phyloP scores from a whole-genome alignment of 495 filamentous ascomycete species.

The Paragyromitra xinjiangensis region DNA sequence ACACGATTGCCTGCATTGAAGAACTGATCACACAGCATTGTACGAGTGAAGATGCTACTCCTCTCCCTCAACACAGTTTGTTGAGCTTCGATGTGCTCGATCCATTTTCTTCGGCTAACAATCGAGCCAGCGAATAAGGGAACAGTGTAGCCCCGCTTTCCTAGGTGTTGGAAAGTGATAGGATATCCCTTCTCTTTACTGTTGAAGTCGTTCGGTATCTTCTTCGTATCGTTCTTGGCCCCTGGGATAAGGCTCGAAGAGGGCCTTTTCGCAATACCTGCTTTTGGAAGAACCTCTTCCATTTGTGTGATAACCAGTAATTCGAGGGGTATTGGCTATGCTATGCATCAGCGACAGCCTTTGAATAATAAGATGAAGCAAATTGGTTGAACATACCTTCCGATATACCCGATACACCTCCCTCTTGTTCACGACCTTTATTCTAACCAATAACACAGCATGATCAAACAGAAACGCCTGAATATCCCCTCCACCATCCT shows the following conservation, averaged over 20 bases:
- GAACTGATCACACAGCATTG: slow-evolving; percentile 82
- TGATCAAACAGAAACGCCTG: slow-evolving; percentile 96
- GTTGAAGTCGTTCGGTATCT: slow-evolving; percentile 59
- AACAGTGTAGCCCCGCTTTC: slow-evolving; percentile 93
- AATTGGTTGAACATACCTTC: slow-evolving; percentile 63
- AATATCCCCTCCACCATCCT: slow-evolving; percentile 77
- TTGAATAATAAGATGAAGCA: slow-evolving; percentile 1
- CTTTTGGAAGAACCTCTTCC: slow-evolving; percentile 87
- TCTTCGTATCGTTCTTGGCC: slow-evolving; percentile 62
- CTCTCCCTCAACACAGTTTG: slow-evolving; percentile 83
- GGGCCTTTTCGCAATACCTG: slow-evolving; percentile 82
- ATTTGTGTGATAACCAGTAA: slow-evolving; percentile 93
- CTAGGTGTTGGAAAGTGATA: slow-evolving; percentile 97
- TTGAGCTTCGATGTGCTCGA: slow-evolving; percentile 91
- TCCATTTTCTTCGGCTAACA: slow-evolving; percentile 87
- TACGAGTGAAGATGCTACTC: slow-evolving; percentile 93
- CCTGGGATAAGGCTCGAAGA: slow-evolving; percentile 87
- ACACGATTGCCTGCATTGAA: slow-evolving; percentile 83
- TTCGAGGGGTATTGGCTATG: slow-evolving; percentile 88
- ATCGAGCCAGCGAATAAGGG: slow-evolving; percentile 87
- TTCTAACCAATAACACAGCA: slow-evolving; percentile 84
- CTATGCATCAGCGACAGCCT: slow-evolving; percentile 40
- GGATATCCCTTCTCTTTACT: slow-evolving; percentile 81
- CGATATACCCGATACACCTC: slow-evolving; percentile 95
- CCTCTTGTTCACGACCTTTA: slow-evolving; percentile 88